Evolutionary conservation across 257 asterid species (phyloP), one percentile per base, ranked within the genome.

Genomic region (Solanum appendiculatum): DNA sequence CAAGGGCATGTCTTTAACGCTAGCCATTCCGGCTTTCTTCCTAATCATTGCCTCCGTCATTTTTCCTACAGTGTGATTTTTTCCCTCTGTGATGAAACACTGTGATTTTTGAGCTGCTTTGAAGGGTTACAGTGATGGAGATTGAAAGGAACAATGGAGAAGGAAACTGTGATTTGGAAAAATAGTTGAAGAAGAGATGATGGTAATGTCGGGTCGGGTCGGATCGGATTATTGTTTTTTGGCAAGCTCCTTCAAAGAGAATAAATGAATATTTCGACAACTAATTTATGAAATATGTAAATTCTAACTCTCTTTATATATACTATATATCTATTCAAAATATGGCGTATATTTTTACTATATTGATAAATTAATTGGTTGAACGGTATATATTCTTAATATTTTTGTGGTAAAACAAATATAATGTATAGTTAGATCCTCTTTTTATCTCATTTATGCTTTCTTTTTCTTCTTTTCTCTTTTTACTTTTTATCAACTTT

Each of bases 1-100:
- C 20, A 94, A n/a, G 40, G 98, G 98, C 99, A 95, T 97, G 60
- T 97, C 98, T 91, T 94, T 95, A 25, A 95, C 94, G 89, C 98
- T 94, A 27, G 96, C 95, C 97, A 97, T 97, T 3, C 99, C 99
- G 7, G 97, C 80, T 90, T 95, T 95, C 69, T 92, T 93, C 93
- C 99, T 94, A 70, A 95, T 94, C 90, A 89, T 34, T 66, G 97
- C 95, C 93, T 97, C 98, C 90, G 98, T 97, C 98, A 95, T 96
- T 88, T 88, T 92, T 85, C 74, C 37, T 66, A 27, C 74, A 27
- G 44, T 33, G 25, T 36, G 81, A 15, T 25, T 44, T 69, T 34
- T 12, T 13, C 34, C 16, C 7, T n/a, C 36, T 75, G 58, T 13
- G 63, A 0, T 20, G 25, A 25, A 54, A 54, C 63, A 20, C 36